Base-by-base conservation (phyloP, 2,329 filamentous ascomycete genomes). In the Phoma sp. region DNA sequence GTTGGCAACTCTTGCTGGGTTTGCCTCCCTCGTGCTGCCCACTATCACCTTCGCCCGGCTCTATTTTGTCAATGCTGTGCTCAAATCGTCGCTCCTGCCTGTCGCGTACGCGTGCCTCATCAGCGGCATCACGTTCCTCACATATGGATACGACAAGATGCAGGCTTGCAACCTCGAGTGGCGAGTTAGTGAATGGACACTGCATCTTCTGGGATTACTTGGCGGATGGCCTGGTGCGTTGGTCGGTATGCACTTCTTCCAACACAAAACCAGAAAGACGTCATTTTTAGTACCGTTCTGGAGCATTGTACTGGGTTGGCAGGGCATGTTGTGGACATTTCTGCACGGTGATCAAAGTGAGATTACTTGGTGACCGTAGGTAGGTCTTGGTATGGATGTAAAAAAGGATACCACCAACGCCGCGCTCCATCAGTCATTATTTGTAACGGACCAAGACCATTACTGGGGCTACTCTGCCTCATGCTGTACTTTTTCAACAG, bases 21-120 rank as follows among this genome's bases (percentile, higher is more conserved):
- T 59, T 7, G 48, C 52, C 13, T 65, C 68, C 3, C 55, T 88
- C 79, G 23, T 85, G 71, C 47, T 89, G 80, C 52, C 84, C 79
- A 33, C 84, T 78, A 18, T 84, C 80, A 59, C 80, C 75, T 55
- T 83, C 76, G 8, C 80, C 72, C 52, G 74, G 70, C 44, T 69
- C 4, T 64, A 61, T 48, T 32, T 51, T 8, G 23, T 42, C 39
- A 32, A 43, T 4, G 29, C 46, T 3, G 7, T 45, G 27, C 24
- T 47, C 24, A 59, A 65, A 32, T 56, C 55, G 2, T 63, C 64
- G 0, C 8, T 64, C 0, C 40, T 62, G 2, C 62, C 65, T 0
- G 7, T 64, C 14, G 37, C 52, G 3, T 73, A 67, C 42, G 62
- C 57, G 0, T 45, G 58, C 37, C 22, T 53, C 1, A 39, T 70